phyloP scores from a whole-genome alignment of 768 basidiomycete species.

The Lentinus tigrinus region DNA sequence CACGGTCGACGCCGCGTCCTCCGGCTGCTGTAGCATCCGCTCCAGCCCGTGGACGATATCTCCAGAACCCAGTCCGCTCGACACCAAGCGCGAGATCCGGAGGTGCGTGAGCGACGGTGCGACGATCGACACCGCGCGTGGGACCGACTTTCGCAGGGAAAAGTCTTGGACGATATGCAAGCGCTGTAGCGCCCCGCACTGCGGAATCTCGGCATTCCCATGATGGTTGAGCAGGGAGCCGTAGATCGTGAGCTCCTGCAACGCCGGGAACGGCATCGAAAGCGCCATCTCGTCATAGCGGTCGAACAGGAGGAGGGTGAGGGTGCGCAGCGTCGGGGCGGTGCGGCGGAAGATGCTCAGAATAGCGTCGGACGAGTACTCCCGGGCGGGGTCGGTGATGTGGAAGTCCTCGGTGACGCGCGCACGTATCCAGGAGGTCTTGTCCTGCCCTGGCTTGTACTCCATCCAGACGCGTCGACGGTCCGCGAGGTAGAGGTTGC shows the following conservation, averaged over 20 bases:
- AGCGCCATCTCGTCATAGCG: neutral
- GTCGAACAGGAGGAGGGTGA: neutral
- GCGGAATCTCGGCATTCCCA: neutral
- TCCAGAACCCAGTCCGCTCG: neutral
- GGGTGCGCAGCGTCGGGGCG: neutral
- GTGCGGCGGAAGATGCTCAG: neutral
- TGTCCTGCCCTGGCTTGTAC: neutral
- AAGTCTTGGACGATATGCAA: neutral
- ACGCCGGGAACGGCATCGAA: neutral
- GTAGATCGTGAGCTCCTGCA: neutral
- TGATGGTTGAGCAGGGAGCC: neutral
- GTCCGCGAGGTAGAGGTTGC: slow-evolving; percentile 1
- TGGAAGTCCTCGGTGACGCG: neutral
- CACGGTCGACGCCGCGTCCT: neutral
- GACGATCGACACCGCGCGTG: neutral
- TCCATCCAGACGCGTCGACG: slow-evolving; percentile 1
- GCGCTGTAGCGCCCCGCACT: neutral
- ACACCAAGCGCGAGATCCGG: neutral
- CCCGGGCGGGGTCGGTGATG: neutral
- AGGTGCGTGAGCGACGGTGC: neutral
- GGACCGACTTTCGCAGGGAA: neutral
- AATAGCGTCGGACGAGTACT: neutral
- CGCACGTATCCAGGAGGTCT: neutral
- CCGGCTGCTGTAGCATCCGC: neutral
- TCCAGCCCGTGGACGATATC: neutral